These are phyloP conservation scores for Lippia alba DNA, from an alignment of 305 asterid genomes.

Conservation along the genomic window DNA sequence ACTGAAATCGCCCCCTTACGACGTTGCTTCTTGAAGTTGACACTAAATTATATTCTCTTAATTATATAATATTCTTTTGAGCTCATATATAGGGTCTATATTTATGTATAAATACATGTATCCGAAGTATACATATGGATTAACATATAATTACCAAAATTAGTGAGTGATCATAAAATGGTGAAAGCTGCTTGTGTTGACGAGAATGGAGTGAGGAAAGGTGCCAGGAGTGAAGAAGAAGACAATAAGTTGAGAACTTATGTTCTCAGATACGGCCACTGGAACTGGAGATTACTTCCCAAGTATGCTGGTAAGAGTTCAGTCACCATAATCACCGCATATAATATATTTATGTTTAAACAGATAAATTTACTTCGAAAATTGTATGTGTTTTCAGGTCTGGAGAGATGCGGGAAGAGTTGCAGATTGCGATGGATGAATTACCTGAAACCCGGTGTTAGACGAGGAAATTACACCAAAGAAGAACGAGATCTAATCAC, in stretches of 20 bases:
- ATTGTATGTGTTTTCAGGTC: constrained; percentile 39
- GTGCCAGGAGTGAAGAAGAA: constrained; percentile 50
- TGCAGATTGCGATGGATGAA: constrained; percentile 69
- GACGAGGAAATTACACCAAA: constrained; percentile 42
- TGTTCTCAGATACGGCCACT: constrained; percentile 41
- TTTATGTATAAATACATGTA: background rate
- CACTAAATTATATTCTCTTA: background rate
- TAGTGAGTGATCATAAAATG: background rate
- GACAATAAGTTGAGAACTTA: constrained; percentile 44
- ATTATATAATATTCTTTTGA: no score
- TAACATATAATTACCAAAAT: no score
- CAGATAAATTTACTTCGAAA: background rate
- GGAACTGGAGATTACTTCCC: constrained; percentile 51
- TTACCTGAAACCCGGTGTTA: constrained; percentile 55
- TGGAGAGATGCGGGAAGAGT: constrained; percentile 66
- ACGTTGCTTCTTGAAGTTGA: background rate
- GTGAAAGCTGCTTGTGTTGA: constrained; percentile 25
- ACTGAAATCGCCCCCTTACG: background rate
- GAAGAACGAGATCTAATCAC: constrained; percentile 50
- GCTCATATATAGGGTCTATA: background rate
- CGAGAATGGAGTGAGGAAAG: constrained; percentile 40
- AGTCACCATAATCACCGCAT: background rate
- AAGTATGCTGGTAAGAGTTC: constrained; percentile 38
- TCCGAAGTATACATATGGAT: no score
- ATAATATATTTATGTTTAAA: no score